Evolutionary conservation across 2,329 filamentous ascomycete genomes (phyloP), one percentile per base, ranked within the genome.

Genomic region (Talaromyces verruculosus): DNA sequence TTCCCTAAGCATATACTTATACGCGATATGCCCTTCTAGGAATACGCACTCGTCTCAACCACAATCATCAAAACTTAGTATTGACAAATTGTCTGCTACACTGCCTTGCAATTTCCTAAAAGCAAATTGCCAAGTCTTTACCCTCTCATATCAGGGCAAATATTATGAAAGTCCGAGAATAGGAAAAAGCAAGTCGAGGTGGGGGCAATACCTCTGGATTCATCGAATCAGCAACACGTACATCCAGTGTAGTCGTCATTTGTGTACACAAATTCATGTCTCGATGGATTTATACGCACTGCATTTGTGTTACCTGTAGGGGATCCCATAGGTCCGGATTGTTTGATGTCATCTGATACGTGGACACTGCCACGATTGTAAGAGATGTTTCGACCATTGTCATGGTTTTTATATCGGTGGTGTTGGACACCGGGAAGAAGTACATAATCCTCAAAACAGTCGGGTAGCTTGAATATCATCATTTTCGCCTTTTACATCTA

Each of bases 301-400:
- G n/a, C 13, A 22, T 57, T 35, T 37, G 28, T 55, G 28, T 11
- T 53, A 35, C 19, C n/a, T 19, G 51, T 19, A 22, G 30, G 17
- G 17, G 1, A 8, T 22, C 51, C n/a, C 51, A 57, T 57, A 25
- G 53, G 49, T 53, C 17, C 6, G 17, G n/a, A 28, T 35, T 55
- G 30, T 35, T 35, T 37, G 53, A 37, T 37, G 33, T 57, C 33
- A 39, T 57, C 53, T 39, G 53, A 55, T 19, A 7, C 25, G 22
- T 8, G 22, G 47, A 57, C 53, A 57, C 53, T 57, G 53, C 53
- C 53, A 57, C 53, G 33, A 39, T 57, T 55, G n/a, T n/a, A 33
- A 13, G n/a, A 19, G 51, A 53, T 53, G 49, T 51, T 30, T 51
- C 15, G 28, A 33, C 8, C 17, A 10, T 13, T 25, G 13, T 15